phyloP scores from a whole-genome alignment of 1,139 yeast species.

The Meyerozyma guilliermondii region DNA sequence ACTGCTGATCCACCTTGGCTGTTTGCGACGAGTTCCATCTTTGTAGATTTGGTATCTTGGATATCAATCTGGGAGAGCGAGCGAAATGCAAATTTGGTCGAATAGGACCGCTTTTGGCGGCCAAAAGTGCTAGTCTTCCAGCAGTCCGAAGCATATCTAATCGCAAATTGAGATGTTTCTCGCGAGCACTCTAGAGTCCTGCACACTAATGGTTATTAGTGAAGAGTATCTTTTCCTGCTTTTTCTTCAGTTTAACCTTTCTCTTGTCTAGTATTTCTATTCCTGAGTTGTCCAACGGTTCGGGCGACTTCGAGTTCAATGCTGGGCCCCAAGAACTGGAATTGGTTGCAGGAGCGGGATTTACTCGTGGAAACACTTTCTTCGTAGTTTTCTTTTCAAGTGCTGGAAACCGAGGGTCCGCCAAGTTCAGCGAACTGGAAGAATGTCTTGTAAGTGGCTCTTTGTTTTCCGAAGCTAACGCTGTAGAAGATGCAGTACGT shows the following conservation, averaged over 20 bases:
- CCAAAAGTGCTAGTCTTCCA: background rate
- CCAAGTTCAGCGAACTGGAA: constrained; percentile 3
- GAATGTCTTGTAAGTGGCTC: background rate
- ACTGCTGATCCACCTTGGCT: constrained; percentile 1
- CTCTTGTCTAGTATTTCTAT: constrained; percentile 21
- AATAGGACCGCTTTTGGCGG: background rate
- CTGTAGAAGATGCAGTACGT: constrained; percentile 1
- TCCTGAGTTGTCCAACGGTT: constrained; percentile 13
- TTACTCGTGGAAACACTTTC: constrained; percentile 36
- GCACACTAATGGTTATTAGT: constrained; percentile 1
- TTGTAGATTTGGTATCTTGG: background rate
- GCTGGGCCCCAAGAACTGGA: constrained; percentile 22
- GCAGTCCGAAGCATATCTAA: background rate
- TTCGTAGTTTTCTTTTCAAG: constrained; percentile 32
- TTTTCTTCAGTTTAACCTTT: constrained; percentile 26
- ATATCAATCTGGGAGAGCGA: background rate
- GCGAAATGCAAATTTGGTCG: background rate
- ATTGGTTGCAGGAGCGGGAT: constrained; percentile 23
- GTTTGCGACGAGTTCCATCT: constrained; percentile 1
- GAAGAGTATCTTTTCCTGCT: constrained; percentile 17
- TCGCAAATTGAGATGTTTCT: background rate
- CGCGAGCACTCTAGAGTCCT: background rate
- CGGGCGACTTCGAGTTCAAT: constrained; percentile 4
- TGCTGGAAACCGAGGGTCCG: constrained; percentile 32
- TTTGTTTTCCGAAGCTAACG: constrained; percentile 1